phyloP scores from a whole-genome alignment of 2,329 filamentous ascomycete species.

The Claviceps sp. region DNA sequence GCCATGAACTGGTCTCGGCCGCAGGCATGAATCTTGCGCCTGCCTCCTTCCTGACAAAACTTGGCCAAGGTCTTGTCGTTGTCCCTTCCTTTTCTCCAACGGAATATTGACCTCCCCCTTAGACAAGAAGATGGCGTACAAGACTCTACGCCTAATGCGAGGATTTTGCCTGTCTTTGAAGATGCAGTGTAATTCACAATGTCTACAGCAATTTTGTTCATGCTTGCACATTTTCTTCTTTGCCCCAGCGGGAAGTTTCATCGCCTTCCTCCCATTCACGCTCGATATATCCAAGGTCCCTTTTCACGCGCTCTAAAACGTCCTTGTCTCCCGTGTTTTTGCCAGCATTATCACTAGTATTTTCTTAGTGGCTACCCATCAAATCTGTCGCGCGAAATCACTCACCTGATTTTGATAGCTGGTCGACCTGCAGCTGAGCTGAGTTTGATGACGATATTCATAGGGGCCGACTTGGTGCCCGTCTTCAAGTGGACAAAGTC shows the following conservation, averaged over 20 bases:
- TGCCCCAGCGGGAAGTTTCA: constrained; percentile 72
- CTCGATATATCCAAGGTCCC: constrained; percentile 73
- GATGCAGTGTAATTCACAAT: not conserved
- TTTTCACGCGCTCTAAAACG: constrained; percentile 73
- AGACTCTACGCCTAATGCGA: not conserved
- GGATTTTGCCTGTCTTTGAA: not conserved
- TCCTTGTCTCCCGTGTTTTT: constrained; percentile 87
- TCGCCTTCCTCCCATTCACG: constrained; percentile 72
- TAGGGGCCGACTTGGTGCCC: constrained; percentile 70
- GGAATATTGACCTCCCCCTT: not conserved
- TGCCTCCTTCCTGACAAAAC: not conserved
- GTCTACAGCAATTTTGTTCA: not conserved
- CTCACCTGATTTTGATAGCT: constrained; percentile 73
- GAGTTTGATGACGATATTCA: constrained; percentile 98
- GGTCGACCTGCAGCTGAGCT: constrained; percentile 68
- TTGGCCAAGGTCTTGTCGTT: not conserved
- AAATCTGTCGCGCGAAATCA: not conserved
- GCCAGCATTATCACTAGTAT: constrained; percentile 56
- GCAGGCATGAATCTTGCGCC: not conserved
- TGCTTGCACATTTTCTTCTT: constrained; percentile 21
- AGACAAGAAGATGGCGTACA: no score
- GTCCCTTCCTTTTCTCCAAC: not conserved
- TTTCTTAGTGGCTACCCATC: constrained; percentile 8
- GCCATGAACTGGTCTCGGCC: not conserved
- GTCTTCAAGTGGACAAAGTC: constrained; percentile 67